Conservation (phyloP, 148 eudicot species). For the Vaccinium macrocarpon region DNA sequence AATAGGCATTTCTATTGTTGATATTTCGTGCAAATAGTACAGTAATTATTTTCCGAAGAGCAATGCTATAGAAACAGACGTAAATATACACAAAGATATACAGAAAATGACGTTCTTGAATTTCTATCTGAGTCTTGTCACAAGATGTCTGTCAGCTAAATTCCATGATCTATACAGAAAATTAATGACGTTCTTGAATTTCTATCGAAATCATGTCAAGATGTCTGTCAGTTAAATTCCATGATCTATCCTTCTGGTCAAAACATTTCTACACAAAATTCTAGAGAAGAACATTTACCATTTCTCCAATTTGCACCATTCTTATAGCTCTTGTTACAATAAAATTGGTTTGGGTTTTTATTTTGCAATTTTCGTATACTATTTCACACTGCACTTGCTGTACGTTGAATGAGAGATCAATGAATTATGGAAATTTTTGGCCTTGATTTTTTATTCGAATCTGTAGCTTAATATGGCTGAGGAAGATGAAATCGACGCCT, state of each 20-base stretch:
- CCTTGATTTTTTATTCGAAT: constrained; percentile 12
- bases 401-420: not conserved
- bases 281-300: not conserved
- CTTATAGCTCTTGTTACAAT: not conserved
- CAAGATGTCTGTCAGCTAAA: not conserved
- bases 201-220: not conserved
- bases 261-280: not conserved
- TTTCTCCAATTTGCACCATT: not conserved
- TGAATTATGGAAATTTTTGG: no score
- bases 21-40: not conserved
- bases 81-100: not conserved
- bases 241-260: not conserved
- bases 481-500: constrained; percentile 5
- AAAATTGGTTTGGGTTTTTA: not conserved
- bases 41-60: not conserved
- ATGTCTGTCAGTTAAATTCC: not conserved
- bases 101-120: not conserved
- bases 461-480: constrained; percentile 12
- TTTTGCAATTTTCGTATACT: not conserved
- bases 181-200: not conserved
- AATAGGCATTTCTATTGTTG: not conserved
- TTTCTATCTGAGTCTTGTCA: not conserved
- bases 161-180: not conserved
- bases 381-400: not conserved
- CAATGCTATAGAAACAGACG: not conserved